phyloP scores from a whole-genome alignment of 441 rosid genomes.

The Manihot esculenta region DNA sequence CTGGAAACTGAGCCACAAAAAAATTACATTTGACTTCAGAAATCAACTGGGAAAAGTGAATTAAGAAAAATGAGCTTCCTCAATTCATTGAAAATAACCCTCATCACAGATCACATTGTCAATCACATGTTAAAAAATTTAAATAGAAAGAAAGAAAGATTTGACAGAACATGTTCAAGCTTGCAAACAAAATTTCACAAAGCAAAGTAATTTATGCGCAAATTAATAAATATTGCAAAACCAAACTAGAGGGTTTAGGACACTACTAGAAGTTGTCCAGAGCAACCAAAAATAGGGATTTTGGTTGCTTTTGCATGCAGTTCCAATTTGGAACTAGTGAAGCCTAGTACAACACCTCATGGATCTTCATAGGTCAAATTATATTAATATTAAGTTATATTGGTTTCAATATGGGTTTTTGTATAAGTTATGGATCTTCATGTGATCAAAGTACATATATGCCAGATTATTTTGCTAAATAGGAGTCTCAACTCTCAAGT shows the following conservation, averaged over 20 bases:
- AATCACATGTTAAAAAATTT: not conserved
- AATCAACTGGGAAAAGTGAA: slow-evolving; percentile 23
- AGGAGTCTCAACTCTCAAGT: not conserved
- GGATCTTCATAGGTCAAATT: not conserved
- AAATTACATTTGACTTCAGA: slow-evolving; percentile 23
- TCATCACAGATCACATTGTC: too few relatives aligned
- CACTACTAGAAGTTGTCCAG: too few relatives aligned
- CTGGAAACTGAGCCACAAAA: slow-evolving; percentile 70
- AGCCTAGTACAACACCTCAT: not conserved
- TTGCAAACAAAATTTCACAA: not conserved
- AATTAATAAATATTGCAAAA: not conserved
- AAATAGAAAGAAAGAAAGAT: slow-evolving; percentile 4
- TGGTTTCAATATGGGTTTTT: not conserved
- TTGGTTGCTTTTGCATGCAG: not conserved
- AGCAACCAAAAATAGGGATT: not conserved
- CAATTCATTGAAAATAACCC: not conserved
- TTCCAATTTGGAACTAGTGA: not conserved
- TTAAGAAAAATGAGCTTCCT: not conserved
- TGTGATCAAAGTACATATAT: not conserved
- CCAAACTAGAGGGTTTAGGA: not conserved
- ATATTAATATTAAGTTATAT: too few relatives aligned
- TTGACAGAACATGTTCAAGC: not conserved
- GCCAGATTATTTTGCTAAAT: not conserved
- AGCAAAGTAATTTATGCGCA: not conserved
- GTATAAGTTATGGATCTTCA: not conserved